Conservation (phyloP, 78 protist species). For the Dictyostelium intermedium region DNA sequence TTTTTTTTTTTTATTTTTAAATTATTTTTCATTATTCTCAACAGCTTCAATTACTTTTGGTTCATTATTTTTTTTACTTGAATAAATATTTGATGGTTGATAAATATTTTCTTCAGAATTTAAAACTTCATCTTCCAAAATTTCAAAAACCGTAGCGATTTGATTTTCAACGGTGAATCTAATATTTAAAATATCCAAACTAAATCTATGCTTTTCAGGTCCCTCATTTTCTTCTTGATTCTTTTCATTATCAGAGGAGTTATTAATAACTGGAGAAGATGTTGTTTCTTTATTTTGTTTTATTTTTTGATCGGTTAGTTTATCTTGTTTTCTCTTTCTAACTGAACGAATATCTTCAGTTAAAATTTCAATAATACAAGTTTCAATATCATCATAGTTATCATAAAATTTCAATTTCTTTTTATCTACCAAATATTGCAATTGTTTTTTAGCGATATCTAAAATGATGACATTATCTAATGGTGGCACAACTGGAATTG, state of each 20-base stretch:
- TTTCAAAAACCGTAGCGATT: slow-evolving; percentile 55
- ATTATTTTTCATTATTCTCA: not conserved
- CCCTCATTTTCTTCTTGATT: not conserved
- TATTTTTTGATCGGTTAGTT: not conserved
- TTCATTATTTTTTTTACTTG: not conserved
- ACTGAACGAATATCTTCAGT: slow-evolving; percentile 71
- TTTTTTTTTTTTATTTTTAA: not conserved
- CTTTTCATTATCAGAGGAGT: not conserved
- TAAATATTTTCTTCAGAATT: slow-evolving; percentile 51
- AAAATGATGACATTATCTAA: slow-evolving; percentile 31
- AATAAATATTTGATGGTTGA: slow-evolving; percentile 39
- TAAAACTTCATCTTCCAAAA: slow-evolving; percentile 27
- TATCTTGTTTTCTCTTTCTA: slow-evolving; percentile 68
- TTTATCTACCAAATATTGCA: not conserved
- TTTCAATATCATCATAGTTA: slow-evolving; percentile 47
- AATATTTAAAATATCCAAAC: slow-evolving; percentile 74
- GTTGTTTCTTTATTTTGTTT: not conserved
- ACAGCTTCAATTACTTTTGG: not conserved
- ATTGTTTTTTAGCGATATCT: slow-evolving; percentile 19
- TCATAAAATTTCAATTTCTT: slow-evolving; percentile 61
- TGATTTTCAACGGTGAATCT: slow-evolving; percentile 60
- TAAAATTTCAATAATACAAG: slow-evolving; percentile 47
- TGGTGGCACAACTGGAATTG: slow-evolving; percentile 32
- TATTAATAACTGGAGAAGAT: not conserved
- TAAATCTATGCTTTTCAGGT: slow-evolving; percentile 70